Evolutionary conservation across 345 rosid species (phyloP).

Genomic region (Brassica carinata): DNA sequence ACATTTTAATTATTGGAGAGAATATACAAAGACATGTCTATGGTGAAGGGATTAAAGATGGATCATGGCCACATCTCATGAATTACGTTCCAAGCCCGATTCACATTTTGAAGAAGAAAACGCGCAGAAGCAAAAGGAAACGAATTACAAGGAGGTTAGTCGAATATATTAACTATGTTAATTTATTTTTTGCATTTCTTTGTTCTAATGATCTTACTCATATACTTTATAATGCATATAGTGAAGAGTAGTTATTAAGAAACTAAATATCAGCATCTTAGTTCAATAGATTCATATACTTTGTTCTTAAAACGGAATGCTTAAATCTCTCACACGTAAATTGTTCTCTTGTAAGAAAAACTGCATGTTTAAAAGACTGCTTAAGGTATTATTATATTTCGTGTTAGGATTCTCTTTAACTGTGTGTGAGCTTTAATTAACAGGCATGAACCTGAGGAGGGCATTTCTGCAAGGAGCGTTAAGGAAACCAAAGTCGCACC

Average conservation of each 20-base stretch:
- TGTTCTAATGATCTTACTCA: not conserved
- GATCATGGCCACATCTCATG: not conserved
- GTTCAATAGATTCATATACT: not conserved
- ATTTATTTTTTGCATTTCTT: not conserved
- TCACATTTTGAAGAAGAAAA: not conserved
- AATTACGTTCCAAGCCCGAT: not conserved
- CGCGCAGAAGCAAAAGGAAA: not conserved
- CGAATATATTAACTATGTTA: not conserved
- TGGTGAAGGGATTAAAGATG: not conserved
- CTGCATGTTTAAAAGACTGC: not conserved
- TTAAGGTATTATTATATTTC: not conserved
- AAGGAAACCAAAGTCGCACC: not conserved
- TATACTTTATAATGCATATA: not conserved
- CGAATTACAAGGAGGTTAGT: not conserved
- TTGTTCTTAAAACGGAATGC: not conserved
- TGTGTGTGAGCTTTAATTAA: not conserved
- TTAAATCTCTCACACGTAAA: not conserved
- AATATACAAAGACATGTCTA: not conserved
- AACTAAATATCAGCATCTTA: not conserved
- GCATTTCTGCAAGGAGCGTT: not conserved
- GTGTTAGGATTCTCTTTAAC: not conserved
- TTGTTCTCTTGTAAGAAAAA: not conserved
- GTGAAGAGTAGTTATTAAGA: not conserved
- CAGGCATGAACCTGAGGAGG: not conserved
- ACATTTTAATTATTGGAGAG: not conserved